Base-by-base conservation (phyloP, 2,329 filamentous ascomycete species). In the Fusarium incarnatum region DNA sequence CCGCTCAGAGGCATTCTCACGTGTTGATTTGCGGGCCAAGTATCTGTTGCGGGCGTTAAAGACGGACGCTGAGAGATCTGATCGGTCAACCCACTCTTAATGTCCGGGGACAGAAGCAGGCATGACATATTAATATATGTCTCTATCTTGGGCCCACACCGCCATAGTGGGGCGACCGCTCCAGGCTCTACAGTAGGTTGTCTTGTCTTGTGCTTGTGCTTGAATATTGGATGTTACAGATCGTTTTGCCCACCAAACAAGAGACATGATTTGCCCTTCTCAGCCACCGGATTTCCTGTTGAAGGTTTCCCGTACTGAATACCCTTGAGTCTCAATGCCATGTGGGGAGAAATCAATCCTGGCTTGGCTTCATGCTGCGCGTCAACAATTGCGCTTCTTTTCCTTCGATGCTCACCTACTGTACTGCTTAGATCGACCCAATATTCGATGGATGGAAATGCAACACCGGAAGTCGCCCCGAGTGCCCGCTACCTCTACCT, bases 91-190 rank as follows among this genome's bases (percentile, higher is more conserved):
- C 59, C 64, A 64, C 56, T 68, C 52, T 47, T 56, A 68, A 65
- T 58, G 60, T 67, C 54, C 61, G 59, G 62, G 50, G 50, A 64
- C 47, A 59, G 30, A 60, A 58, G 55, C 67, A 46, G 58, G 64
- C 73, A 71, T 75, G 73, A 75, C 73, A 75, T 74, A 75, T 75
- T 75, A 60, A 75, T 75, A 75, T 75, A 64, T 75, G 73, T 75
- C 73, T 64, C 60, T 75, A 75, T 75, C 73, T 73, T 47, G 60
- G 71, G 58, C 64, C 73, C 73, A 75, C 73, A 75, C 73, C 71
- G 73, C 73, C 54, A 47, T 49, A 61, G 71, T 72, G 73, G 73
- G 68, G 61, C 71, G 13, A 50, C 20, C 28, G 30, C 67, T 67
- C 48, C 61, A 50, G 44, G 45, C 60, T 62, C 37, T 30, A 30